Evolutionary conservation across 2,329 filamentous ascomycete species (phyloP).

Genomic region (Didymella glomerata): DNA sequence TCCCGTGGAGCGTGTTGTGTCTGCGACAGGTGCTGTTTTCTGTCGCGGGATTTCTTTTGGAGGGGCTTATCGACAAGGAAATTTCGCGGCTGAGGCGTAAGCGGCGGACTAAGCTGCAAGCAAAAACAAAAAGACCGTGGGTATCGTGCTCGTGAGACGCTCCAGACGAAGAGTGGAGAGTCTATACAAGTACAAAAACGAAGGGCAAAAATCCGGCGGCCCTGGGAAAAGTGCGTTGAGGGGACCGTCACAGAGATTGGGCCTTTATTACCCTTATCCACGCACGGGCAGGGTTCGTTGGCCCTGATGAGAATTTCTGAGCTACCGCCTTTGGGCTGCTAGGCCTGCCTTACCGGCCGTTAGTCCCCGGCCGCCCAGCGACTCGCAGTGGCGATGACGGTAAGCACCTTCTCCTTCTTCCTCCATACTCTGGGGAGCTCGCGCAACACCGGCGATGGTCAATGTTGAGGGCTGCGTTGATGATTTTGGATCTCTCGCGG

Average conservation of each 20-base stretch:
- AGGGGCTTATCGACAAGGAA: conserved; percentile 46
- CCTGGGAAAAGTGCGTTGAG: conserved; percentile 16
- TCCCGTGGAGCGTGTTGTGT: conserved; percentile 27
- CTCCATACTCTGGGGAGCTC: conserved; percentile 11
- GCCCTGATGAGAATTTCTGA: conserved; percentile 14
- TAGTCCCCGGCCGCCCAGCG: conserved; percentile 9
- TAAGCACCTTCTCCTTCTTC: conserved; percentile 14
- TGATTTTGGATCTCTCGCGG: not conserved
- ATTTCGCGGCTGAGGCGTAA: conserved; percentile 27
- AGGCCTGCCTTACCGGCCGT: conserved; percentile 10
- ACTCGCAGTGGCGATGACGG: conserved; percentile 18
- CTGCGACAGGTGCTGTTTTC: conserved; percentile 18
- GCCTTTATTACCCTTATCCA: conserved; percentile 25
- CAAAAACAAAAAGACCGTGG: conserved; percentile 22
- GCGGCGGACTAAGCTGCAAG: conserved; percentile 12
- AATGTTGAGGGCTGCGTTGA: not conserved
- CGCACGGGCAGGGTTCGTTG: conserved; percentile 18
- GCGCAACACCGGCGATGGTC: conserved; percentile 9
- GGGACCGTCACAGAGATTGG: conserved; percentile 11
- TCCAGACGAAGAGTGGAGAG: conserved; percentile 44
- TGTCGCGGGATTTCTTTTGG: conserved; percentile 33
- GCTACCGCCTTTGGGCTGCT: conserved; percentile 5
- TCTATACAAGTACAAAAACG: conserved; percentile 34
- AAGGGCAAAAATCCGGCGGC: conserved; percentile 26
- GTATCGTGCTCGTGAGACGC: conserved; percentile 38